Evolutionary conservation across 768 basidiomycete genomes (phyloP), one percentile per base, ranked within the genome.

Genomic region (Holtermannia corniformis): DNA sequence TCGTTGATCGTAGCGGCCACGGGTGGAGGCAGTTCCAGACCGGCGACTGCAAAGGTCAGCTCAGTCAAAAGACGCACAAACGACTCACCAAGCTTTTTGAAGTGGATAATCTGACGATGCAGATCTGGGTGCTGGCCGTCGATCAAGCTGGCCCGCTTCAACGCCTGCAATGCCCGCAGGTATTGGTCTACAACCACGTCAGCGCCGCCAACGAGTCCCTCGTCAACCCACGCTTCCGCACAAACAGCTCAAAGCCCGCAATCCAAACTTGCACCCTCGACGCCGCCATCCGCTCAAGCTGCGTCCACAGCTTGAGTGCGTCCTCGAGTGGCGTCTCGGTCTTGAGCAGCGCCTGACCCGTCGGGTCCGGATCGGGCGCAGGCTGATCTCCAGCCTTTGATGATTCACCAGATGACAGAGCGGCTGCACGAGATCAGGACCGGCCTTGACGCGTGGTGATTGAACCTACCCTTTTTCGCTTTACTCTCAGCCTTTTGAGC

Each of bases 171-270:
- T 0, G 91, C 91, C 61, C 88, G 86, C 28, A 92, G 73, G 55
- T 82, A 81, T 70, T 88, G 87, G 66, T 81, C 91, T 91, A 57
- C 13, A 37, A 43, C 37, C 14, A 44, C 10, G 32, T 52, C 26
- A 55, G 42, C 41, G n/a, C 51, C 20, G n/a, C n/a, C n/a, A 14
- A 10, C 43, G 7, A 7, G 23, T 45, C 27, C 41, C 43, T n/a
- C 40, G 42, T n/a, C 22, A 43, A 76, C 82, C 67, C 65, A 92
- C 91, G 82, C 64, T 85, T 79, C 55, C 87, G 80, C 45, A 86
- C 77, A 24, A 85, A 81, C 19, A 96, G 85, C 64, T 95, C 90
- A 64, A 86, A 93, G 4, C 77, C 75, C 0, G 78, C 77, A 46
- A 82, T 71, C 84, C 88, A 92, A 24, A 81, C 80, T 27, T 87